Percentiles rank a stretch among this genome's conserved stretches.
These are phyloP conservation scores for Musa schizocarpa DNA, from an alignment of 176 grass and related monocot genomes.

Conservation along the genomic window DNA sequence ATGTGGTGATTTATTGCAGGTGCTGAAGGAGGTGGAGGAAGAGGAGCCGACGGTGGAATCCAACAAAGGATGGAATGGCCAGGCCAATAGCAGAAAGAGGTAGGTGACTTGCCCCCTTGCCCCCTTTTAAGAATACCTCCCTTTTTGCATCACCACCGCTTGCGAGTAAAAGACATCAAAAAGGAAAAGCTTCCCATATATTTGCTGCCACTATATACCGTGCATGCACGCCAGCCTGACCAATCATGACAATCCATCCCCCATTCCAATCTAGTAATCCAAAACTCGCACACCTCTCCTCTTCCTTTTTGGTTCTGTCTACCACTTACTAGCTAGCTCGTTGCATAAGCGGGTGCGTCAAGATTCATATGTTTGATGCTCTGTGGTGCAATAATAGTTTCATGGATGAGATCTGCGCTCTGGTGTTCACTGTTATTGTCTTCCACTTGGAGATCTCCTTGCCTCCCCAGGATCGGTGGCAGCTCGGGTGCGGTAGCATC, in stretches of 20 bases:
- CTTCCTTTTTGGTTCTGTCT: no score
- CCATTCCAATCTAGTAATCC: no score
- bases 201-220: no score
- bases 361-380: no score
- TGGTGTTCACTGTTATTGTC: neutral
- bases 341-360: no score
- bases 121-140: neutral
- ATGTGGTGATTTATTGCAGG: constrained; percentile 8
- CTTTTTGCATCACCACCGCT: constrained; percentile 15
- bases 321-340: no score
- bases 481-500: constrained; percentile 1
- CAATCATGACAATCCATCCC: no score
- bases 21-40: constrained; percentile 1
- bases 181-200: neutral
- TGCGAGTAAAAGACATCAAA: neutral
- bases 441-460: neutral
- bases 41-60: constrained; percentile 14
- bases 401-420: no score
- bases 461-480: neutral
- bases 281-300: no score
- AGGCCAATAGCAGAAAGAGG: constrained; percentile 24
- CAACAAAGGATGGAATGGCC: constrained; percentile 6
- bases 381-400: no score
- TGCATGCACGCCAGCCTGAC: no score
- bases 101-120: neutral